These are phyloP conservation scores for Camellia lanceoleosa DNA, from an alignment of 148 eudicot genomes.

Conservation along the genomic window DNA sequence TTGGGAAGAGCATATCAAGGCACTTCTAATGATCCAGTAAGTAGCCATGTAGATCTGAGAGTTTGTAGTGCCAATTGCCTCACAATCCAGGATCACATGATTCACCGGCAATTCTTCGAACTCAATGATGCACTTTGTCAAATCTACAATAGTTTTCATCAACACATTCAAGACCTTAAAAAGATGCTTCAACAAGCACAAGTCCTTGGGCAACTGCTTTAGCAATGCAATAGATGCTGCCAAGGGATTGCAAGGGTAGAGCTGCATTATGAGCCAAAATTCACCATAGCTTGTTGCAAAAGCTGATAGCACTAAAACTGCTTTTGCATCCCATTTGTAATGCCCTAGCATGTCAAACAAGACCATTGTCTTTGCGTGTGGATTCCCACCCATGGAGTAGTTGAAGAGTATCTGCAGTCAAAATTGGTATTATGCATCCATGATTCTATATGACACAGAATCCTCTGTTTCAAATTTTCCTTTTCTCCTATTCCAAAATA, in stretches of 20 bases:
- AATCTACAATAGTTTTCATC: constrained; percentile 35
- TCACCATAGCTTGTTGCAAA: constrained; percentile 50
- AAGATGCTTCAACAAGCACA: constrained; percentile 25
- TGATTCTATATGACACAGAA: too few relatives aligned
- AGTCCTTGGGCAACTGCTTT: constrained; percentile 36
- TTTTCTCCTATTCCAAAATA: too few relatives aligned
- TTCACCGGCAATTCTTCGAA: constrained; percentile 45
- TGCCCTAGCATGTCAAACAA: constrained; percentile 44
- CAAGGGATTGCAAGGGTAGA: constrained; percentile 32
- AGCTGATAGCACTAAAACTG: constrained; percentile 48
- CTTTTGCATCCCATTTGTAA: constrained; percentile 70
- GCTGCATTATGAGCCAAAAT: constrained; percentile 53
- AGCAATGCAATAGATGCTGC: constrained; percentile 50
- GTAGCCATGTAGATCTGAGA: constrained; percentile 46
- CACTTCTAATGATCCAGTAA: constrained; percentile 66
- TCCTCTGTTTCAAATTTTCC: too few relatives aligned
- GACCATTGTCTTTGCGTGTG: constrained; percentile 39
- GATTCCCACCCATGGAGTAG: constrained; percentile 28
- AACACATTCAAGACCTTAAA: constrained; percentile 35
- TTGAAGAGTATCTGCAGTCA: constrained; percentile 44
- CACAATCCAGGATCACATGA: constrained; percentile 33
- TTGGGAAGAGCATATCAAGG: constrained; percentile 44
- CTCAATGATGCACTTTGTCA: constrained; percentile 35
- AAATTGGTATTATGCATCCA: background rate
- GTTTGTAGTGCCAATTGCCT: constrained; percentile 25